Evolutionary conservation across 2,329 filamentous ascomycete species (phyloP).

Genomic region (Aureobasidium sp.): DNA sequence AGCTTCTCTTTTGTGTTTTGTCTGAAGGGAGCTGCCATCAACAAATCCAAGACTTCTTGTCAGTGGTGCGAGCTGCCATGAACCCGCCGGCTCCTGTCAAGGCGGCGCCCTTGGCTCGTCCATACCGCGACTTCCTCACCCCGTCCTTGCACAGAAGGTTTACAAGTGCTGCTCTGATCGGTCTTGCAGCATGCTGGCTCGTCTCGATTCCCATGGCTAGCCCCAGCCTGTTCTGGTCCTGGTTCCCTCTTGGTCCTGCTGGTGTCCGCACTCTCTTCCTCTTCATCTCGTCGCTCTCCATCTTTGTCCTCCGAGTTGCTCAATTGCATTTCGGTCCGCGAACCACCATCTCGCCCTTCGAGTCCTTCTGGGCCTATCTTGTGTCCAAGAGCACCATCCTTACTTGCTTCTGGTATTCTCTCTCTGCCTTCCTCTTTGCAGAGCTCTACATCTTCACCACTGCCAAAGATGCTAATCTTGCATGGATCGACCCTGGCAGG

Average conservation of each 20-base stretch:
- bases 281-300: conserved; percentile 64
- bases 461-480: conserved; percentile 51
- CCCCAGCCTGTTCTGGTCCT: conserved; percentile 57
- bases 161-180: conserved; percentile 62
- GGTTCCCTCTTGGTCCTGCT: conserved; percentile 73
- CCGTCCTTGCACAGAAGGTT: conserved; percentile 83
- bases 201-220: conserved; percentile 57
- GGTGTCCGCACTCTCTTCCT: conserved; percentile 68
- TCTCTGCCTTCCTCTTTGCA: conserved; percentile 72
- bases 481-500: conserved; percentile 63
- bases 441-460: conserved; percentile 72
- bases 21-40: background rate
- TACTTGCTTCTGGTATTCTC: conserved; percentile 65
- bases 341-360: conserved; percentile 60
- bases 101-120: conserved; percentile 18
- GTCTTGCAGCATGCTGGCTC: conserved; percentile 63
- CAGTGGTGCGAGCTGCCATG: background rate
- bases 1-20: conserved; percentile 8
- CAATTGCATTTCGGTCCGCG: conserved; percentile 36
- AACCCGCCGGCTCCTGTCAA: background rate
- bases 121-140: conserved; percentile 85
- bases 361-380: conserved; percentile 53
- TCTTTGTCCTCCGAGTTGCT: conserved; percentile 74
- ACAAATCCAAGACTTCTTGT: background rate
- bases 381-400: conserved; percentile 55